Evolutionary conservation across 352 stramenopile species (phyloP), one percentile per base, ranked within the genome.

Genomic region (Globisporangium uncinulatum): DNA sequence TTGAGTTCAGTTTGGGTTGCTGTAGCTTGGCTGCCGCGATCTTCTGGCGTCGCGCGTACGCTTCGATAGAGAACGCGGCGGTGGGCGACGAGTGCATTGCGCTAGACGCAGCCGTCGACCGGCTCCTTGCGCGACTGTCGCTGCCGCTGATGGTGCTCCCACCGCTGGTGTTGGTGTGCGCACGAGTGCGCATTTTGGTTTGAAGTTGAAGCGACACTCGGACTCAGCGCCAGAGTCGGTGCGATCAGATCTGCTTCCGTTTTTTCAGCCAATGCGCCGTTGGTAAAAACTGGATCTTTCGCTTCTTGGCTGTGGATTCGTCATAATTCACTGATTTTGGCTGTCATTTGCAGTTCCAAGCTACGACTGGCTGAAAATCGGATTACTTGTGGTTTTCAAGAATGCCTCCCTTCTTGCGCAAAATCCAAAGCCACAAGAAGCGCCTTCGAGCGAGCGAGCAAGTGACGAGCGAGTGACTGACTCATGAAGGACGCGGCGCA

Each of bases 401-500:
- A 29, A 29, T 29, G 24, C 24, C 24, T 29, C 24, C 24, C 24
- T 29, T 29, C 24, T 29, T 29, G 24, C 24, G 24, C 24, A 29
- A 29, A 29, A 29, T 29, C 24, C 24, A 29, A 29, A 29, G 24
- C 24, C 24, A 29, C 24, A 4, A 29, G 24, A 29, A 29, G 24
- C 24, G 24, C 24, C 24, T 29, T 29, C 4, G 24, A 39, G 24
- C 46, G 31, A 31, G 21, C 24, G 14, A 19, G 41, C 44, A 60
- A 59, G 51, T 20, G 24, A 29, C 24, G 24, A 29, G 24, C 24
- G 24, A 29, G 24, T 29, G 24, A 29, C 24, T 29, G 24, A 29
- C 24, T 29, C 24, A 90, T 90, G 79, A 91, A 90, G 73, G 82
- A 93, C 47, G 70, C 69, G 46, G 73, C 71, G 50, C 68, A 72